Evolutionary conservation across 2,329 filamentous ascomycete species (phyloP), one percentile per base, ranked within the genome.

Genomic region (Corinectria fuckeliana): DNA sequence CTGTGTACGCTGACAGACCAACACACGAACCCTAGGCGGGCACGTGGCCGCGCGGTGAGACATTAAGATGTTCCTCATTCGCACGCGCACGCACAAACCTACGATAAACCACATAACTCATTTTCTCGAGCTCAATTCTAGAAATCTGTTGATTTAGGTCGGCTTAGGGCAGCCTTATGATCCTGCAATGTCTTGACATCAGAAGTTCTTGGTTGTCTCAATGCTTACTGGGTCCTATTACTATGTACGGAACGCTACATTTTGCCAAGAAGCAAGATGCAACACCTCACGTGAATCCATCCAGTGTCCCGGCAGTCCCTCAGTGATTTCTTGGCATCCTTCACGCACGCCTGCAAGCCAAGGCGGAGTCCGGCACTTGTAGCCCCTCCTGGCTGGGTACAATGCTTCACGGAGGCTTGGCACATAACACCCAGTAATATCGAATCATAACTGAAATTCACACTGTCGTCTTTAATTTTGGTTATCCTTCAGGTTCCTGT

Each of bases 391-490:
- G 21, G 18, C 32, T 26, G 36, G 49, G 28, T 13, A 44, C 28
- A 39, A 8, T 18, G 14, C n/a, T 28, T 50, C 50, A 50, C 45
- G 21, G 18, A 21, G 28, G 28, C 56, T 50, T 55, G 45, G 50
- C 50, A 47, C 20, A 25, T 3, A 11, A 23, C 38, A 34, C 41
- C 44, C 21, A 47, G 38, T 59, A 55, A 59, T 45, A 50, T 60
- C 25, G 48, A 56, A 30, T 56, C 52, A 36, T 60, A 39, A 56
- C 56, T 60, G 56, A 60, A 32, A 32, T 60, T 54, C 58, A 60
- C 56, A 44, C 65, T 66, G 53, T 60, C 61, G n/a, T 70, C 60
- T 58, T 66, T 70, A 67, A 62, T 59, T 54, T 59, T 50, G 25
- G 18, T 68, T 50, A 56, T 65, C 66, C 58, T 68, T 66, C 63